Conservation (phyloP, 2,329 filamentous ascomycete species). For the Fusarium pseudograminearum region DNA sequence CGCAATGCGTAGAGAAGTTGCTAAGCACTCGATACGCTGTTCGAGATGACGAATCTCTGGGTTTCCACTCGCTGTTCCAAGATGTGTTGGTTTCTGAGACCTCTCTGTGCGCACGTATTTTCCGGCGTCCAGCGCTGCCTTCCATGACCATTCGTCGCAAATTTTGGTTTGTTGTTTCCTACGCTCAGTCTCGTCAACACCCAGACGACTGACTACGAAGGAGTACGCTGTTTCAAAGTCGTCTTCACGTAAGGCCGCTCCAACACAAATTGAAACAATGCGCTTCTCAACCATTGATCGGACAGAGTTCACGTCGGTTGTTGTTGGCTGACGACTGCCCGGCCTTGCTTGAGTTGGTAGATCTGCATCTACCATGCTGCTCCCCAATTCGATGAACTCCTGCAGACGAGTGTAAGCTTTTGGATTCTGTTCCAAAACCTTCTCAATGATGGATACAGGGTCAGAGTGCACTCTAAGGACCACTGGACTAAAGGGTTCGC, state of each 20-base stretch:
- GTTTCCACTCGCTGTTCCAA: slow-evolving; percentile 70
- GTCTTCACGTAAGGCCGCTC: slow-evolving; percentile 79
- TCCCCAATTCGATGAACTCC: slow-evolving; percentile 76
- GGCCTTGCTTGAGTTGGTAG: slow-evolving; percentile 49
- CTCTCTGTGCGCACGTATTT: slow-evolving; percentile 72
- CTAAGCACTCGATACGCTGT: slow-evolving; percentile 83
- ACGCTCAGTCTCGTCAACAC: slow-evolving; percentile 41
- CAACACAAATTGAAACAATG: slow-evolving; percentile 83
- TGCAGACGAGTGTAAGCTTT: slow-evolving; percentile 80
- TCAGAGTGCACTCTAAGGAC: slow-evolving; percentile 81
- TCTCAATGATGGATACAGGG: slow-evolving; percentile 78
- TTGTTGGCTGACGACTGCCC: slow-evolving; percentile 9
- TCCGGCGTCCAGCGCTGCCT: slow-evolving; percentile 81
- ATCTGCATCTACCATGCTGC: slow-evolving; percentile 73
- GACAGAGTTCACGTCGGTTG: slow-evolving; percentile 47
- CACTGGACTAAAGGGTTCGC: slow-evolving; percentile 83
- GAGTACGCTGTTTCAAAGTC: slow-evolving; percentile 90
- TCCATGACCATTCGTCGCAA: slow-evolving; percentile 79
- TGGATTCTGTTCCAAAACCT: slow-evolving; percentile 80
- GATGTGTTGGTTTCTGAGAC: slow-evolving; percentile 68
- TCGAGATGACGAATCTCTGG: slow-evolving; percentile 77
- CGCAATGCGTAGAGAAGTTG: slow-evolving; percentile 79
- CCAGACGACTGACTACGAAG: slow-evolving; percentile 79
- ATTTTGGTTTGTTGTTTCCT: slow-evolving; percentile 1
- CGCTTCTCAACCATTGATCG: slow-evolving; percentile 68